Percentiles rank a stretch among this genome's conserved stretches.
Evolutionary conservation across 768 basidiomycete species (phyloP).

Genomic region (Phlegmacium glaucopus): DNA sequence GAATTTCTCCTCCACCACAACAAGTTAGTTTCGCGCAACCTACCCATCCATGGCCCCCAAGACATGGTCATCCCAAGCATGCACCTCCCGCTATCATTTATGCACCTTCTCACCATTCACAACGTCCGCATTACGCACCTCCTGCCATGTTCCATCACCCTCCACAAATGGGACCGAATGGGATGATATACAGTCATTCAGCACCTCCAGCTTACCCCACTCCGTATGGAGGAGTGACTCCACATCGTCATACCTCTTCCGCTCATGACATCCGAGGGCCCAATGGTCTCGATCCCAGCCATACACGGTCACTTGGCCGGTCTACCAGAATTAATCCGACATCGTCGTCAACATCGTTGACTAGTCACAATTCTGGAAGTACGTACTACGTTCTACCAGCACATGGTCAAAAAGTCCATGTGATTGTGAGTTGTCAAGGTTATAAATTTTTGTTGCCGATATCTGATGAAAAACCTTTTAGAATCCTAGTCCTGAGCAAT

Average conservation of each 20-base stretch:
- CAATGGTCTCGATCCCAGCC: slow-evolving; percentile 13
- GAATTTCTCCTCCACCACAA: slow-evolving; percentile 15
- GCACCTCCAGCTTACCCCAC: slow-evolving; percentile 42
- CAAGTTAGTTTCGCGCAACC: slow-evolving; percentile 29
- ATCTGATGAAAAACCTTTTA: slow-evolving; percentile 12
- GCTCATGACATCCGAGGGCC: slow-evolving; percentile 34
- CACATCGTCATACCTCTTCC: slow-evolving; percentile 30
- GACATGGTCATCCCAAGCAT: slow-evolving; percentile 28
- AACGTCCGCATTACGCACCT: slow-evolving; percentile 52
- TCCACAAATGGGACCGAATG: slow-evolving; percentile 51
- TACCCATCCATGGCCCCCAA: slow-evolving; percentile 18
- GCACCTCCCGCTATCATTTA: slow-evolving; percentile 58
- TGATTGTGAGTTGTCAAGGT: slow-evolving; percentile 50
- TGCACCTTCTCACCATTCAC: slow-evolving; percentile 48
- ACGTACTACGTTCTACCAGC: slow-evolving; percentile 75
- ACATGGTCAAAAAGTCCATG: slow-evolving; percentile 71
- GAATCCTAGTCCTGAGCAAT: slow-evolving; percentile 43
- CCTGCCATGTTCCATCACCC: slow-evolving; percentile 57
- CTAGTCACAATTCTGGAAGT: slow-evolving; percentile 57
- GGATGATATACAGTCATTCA: slow-evolving; percentile 70
- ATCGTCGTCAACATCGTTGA: slow-evolving; percentile 37
- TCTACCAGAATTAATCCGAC: slow-evolving; percentile 18
- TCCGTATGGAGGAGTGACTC: slow-evolving; percentile 34
- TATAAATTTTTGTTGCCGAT: slow-evolving; percentile 1
- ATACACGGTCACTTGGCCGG: slow-evolving; percentile 16